Evolutionary conservation across 164 flowering plant genomes (phyloP).

Genomic region (Echeveria elegans): DNA sequence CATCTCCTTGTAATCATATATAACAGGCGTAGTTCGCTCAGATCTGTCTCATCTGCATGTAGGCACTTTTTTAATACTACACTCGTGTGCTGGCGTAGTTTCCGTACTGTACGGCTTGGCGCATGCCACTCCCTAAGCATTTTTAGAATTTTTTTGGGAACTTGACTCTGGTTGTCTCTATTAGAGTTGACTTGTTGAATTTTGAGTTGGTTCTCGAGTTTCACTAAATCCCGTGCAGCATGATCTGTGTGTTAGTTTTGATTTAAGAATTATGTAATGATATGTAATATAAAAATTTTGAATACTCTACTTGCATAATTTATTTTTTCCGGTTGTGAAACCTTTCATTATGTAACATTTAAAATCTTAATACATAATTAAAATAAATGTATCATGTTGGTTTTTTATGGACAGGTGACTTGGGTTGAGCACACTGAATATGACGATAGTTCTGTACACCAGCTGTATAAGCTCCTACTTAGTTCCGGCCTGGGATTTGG

Average conservation of each 20-base stretch:
- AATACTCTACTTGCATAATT: too few relatives aligned
- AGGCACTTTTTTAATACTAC: background rate
- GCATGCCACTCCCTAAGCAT: background rate
- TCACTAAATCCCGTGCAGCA: background rate
- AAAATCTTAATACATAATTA: background rate
- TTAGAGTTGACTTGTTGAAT: background rate
- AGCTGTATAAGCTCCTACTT: background rate
- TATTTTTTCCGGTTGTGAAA: background rate
- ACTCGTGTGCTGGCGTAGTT: background rate
- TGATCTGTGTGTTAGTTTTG: background rate
- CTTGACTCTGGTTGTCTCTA: background rate
- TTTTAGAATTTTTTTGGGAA: background rate
- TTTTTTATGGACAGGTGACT: background rate
- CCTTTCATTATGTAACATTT: background rate
- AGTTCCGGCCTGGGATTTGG: constrained; percentile 88
- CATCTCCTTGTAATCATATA: background rate
- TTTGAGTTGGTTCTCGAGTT: background rate
- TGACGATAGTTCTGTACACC: background rate
- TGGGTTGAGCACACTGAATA: background rate
- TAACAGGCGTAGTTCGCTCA: background rate
- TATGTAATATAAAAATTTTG: background rate
- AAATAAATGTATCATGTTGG: background rate
- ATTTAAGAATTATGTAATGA: too few relatives aligned
- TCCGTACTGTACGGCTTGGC: background rate
- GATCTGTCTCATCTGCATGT: background rate